Conservation (phyloP, 2,329 filamentous ascomycete genomes). For the Magnaporthales sp. region DNA sequence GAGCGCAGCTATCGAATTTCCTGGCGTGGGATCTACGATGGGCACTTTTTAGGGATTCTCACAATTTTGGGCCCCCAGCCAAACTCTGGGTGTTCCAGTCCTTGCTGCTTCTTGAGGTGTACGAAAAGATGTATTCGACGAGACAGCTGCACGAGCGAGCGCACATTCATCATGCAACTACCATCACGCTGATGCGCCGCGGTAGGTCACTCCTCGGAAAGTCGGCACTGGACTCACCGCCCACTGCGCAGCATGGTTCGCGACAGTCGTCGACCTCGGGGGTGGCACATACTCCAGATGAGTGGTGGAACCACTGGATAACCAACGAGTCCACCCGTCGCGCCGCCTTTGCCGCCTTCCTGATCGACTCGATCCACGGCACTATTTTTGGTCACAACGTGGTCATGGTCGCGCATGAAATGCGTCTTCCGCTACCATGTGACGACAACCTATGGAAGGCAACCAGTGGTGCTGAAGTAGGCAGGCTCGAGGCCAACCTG, state of each 20-base stretch:
- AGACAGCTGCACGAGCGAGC: constrained; percentile 85
- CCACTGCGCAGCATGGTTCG: constrained; percentile 53
- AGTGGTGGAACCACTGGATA: constrained; percentile 96
- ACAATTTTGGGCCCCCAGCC: constrained; percentile 81
- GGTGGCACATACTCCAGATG: constrained; percentile 62
- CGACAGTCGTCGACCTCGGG: constrained; percentile 55
- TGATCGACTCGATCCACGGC: constrained; percentile 91
- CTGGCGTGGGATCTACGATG: constrained; percentile 88
- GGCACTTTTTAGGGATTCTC: constrained; percentile 82
- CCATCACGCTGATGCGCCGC: constrained; percentile 87
- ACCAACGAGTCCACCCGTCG: constrained; percentile 84
- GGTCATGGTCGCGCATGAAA: constrained; percentile 94
- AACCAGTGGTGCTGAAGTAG: constrained; percentile 78
- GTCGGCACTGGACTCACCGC: constrained; percentile 75
- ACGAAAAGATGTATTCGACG: constrained; percentile 97
- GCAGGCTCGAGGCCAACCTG: constrained; percentile 71
- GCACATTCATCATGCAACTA: constrained; percentile 94
- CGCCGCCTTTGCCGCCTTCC: constrained; percentile 86
- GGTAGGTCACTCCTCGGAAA: constrained; percentile 85
- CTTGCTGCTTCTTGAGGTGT: constrained; percentile 78
- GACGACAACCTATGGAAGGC: constrained; percentile 92
- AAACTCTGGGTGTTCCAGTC: constrained; percentile 96
- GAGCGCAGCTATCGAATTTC: constrained; percentile 81
- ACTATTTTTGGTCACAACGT: constrained; percentile 98
- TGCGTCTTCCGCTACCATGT: constrained; percentile 83